phyloP scores from a whole-genome alignment of 139 green algal genomes.

The Chlorella sp. region DNA sequence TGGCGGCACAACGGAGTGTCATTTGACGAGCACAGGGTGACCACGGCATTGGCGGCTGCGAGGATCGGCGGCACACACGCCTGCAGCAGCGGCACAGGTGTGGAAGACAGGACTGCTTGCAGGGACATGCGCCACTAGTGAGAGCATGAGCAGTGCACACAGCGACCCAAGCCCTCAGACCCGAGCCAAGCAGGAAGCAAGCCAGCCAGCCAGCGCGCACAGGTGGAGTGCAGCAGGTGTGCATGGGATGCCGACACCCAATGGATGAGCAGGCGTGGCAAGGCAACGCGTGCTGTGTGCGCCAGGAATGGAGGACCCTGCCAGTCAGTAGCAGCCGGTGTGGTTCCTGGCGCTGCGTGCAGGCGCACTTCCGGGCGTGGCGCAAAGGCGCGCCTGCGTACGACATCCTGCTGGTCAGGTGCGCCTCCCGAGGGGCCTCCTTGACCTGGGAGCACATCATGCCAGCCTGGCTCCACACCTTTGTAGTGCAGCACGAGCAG shows the following conservation, averaged over 20 bases:
- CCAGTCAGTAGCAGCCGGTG: not conserved
- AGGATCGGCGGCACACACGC: too few relatives aligned
- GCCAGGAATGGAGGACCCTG: not conserved
- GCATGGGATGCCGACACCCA: too few relatives aligned
- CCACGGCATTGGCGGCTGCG: too few relatives aligned
- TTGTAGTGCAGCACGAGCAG: not conserved
- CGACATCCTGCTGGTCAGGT: slow-evolving; percentile 31
- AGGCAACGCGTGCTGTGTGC: not conserved
- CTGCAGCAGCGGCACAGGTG: not conserved
- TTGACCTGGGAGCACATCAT: not conserved
- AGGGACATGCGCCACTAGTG: not conserved
- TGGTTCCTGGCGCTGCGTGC: not conserved
- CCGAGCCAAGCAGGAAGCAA: not conserved
- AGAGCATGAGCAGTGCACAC: not conserved
- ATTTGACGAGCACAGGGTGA: not conserved
- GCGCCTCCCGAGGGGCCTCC: not conserved
- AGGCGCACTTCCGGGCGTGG: slow-evolving; percentile 37
- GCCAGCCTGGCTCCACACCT: not conserved
- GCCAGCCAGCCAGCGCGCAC: too few relatives aligned
- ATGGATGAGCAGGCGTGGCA: too few relatives aligned
- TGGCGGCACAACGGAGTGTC: not conserved
- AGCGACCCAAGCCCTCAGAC: not conserved
- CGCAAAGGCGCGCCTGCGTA: slow-evolving; percentile 6
- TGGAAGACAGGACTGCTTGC: not conserved
- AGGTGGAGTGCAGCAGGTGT: too few relatives aligned